phyloP scores from a whole-genome alignment of 148 eudicot genomes.

The Amaranthus cruentus region DNA sequence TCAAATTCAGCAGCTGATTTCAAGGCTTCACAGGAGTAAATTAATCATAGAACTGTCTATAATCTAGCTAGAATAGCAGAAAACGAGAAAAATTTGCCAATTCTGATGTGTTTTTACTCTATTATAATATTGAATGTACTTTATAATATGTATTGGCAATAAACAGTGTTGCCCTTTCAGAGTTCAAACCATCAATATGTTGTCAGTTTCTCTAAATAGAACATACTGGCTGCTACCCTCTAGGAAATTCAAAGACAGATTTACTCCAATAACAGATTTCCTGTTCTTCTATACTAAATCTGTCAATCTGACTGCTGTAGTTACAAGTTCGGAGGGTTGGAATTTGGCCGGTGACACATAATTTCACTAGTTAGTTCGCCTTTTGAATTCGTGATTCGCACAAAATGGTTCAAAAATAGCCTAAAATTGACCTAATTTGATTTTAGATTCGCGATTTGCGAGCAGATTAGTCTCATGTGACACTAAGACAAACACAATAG shows the following conservation, averaged over 20 bases:
- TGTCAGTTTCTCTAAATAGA: background rate
- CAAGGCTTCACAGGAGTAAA: background rate
- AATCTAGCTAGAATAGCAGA: background rate
- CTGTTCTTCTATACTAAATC: no score
- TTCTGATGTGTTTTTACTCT: background rate
- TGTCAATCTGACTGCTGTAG: no score
- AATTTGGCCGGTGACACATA: no score
- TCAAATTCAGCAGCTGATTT: background rate
- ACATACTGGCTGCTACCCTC: background rate
- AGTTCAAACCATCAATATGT: background rate
- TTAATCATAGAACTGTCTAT: no score
- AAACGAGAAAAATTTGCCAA: background rate
- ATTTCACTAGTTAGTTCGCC: no score
- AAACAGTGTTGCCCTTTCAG: background rate
- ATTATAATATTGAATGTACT: background rate
- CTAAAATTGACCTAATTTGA: no score
- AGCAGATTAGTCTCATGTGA: no score
- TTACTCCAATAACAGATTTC: background rate
- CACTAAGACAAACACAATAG: no score
- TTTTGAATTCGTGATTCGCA: no score
- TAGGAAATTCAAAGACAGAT: background rate
- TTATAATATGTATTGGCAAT: background rate
- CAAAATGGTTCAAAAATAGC: no score
- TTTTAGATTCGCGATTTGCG: no score
- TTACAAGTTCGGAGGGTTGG: no score